Base-by-base conservation (phyloP, 345 rosid species). In the Barbarea vulgaris region DNA sequence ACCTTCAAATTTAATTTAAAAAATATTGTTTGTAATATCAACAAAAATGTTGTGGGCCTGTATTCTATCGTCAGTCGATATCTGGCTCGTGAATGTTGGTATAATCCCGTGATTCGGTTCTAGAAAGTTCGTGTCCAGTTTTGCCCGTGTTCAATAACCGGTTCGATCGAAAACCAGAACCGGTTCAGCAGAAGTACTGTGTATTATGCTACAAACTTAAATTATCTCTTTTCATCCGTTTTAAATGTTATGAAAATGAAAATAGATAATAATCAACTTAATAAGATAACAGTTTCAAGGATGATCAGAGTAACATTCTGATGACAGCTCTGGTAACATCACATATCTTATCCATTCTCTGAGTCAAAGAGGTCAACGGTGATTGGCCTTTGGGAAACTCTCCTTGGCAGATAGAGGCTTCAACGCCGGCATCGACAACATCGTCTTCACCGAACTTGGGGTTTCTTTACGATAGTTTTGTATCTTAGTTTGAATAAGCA, bases 321-420 rank as follows among this genome's bases (percentile, higher is more conserved):
- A 80, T 51, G 73, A 86, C 77, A 18, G 87, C 72, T 67, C 65
- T 56, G 1, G 78, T 77, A 42, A 86, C 76, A 41, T 39, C 70
- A 15, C 83, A 77, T 6, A 79, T 48, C 13, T 79, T 73, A 9
- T n/a, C 21, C 57, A 84, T 81, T 31, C 61, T 42, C 36, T 57
- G 53, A 44, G 81, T 78, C 68, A 76, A 65, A 19, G 33, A 50
- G 33, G 77, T 76, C 39, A 84, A 50, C 1, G 77, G 77, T 33
- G 81, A 77, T n/a, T 39, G 63, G 27, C 73, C 68, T 67, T 76
- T 19, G 1, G 59, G 7, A 30, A 87, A 51, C 47, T 22, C 53
- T 60, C 46, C 61, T 41, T 72, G 76, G 13, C 88, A 84, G 2
- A 18, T 10, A 3, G 64, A 46, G 8, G 80, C 88, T 59, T 74